A percentile compares a stretch with the other conserved stretches of the same genome.
phyloP scores from a whole-genome alignment of 2,329 filamentous ascomycete species.

The Emydomyces testavorans region DNA sequence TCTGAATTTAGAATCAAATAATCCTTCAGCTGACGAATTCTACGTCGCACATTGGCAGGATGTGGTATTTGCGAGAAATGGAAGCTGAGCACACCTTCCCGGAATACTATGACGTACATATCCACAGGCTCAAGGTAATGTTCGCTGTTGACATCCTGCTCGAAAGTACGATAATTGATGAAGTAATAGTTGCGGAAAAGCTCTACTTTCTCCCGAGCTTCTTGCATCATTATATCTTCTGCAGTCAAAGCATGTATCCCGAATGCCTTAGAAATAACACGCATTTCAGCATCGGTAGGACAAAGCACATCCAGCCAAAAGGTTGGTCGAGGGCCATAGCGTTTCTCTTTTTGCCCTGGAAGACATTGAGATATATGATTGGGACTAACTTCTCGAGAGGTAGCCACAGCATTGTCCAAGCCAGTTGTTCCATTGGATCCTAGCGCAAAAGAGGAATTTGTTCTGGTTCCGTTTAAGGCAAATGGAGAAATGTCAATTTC shows the following conservation, averaged over 20 bases:
- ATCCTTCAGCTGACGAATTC: conserved; percentile 86
- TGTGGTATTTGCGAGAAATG: conserved; percentile 96
- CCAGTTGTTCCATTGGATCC: conserved; percentile 6
- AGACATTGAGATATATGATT: conserved; percentile 20
- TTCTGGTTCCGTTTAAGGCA: conserved; percentile 9
- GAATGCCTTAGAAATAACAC: conserved; percentile 79
- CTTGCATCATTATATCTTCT: conserved; percentile 95
- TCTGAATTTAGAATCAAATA: conserved; percentile 87
- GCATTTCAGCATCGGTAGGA: conserved; percentile 93
- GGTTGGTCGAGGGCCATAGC: conserved; percentile 71
- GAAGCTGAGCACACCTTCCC: conserved; percentile 89
- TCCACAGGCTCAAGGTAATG: conserved; percentile 92
- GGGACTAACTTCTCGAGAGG: conserved; percentile 17
- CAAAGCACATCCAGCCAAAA: conserved; percentile 94
- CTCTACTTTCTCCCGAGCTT: conserved; percentile 95
- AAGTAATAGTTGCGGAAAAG: conserved; percentile 97
- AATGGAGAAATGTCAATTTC: conserved; percentile 18
- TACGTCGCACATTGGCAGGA: conserved; percentile 84
- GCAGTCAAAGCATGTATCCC: conserved; percentile 90
- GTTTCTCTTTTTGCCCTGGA: conserved; percentile 37
- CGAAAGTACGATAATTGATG: conserved; percentile 95
- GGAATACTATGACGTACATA: conserved; percentile 94
- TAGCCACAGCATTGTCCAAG: conserved; percentile 14
- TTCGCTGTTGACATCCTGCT: conserved; percentile 80
- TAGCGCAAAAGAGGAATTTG: conserved; percentile 1